phyloP scores from a whole-genome alignment of 2,329 filamentous ascomycete genomes.

The Cordyceps militaris region DNA sequence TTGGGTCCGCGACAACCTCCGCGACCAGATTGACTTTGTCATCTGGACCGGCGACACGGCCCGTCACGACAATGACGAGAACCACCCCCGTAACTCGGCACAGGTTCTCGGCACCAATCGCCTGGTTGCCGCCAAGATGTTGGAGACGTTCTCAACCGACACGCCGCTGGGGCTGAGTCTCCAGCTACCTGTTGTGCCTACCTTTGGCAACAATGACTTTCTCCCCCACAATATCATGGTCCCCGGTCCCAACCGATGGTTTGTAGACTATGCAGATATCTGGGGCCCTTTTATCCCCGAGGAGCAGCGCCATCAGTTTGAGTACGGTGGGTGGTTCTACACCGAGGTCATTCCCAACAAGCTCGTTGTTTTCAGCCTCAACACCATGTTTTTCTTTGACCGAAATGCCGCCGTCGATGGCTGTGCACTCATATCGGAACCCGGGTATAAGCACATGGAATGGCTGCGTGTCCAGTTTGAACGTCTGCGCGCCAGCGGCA shows the following conservation, averaged over 20 bases:
- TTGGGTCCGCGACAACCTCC: constrained; percentile 76
- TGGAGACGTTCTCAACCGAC: constrained; percentile 58
- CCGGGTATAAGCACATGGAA: constrained; percentile 91
- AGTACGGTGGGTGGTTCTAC: constrained; percentile 90
- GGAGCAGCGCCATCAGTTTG: constrained; percentile 83
- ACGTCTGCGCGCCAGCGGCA: constrained; percentile 70
- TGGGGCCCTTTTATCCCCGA: constrained; percentile 89
- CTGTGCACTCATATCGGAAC: constrained; percentile 69
- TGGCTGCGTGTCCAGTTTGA: constrained; percentile 89
- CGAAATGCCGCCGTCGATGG: constrained; percentile 92
- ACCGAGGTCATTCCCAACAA: constrained; percentile 82
- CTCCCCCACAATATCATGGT: constrained; percentile 92
- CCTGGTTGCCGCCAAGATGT: constrained; percentile 68
- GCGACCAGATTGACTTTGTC: constrained; percentile 77
- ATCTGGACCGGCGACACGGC: constrained; percentile 90
- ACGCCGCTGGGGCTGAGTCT: constrained; percentile 36
- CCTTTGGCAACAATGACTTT: constrained; percentile 95
- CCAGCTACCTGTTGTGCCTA: constrained; percentile 76
- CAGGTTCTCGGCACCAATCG: constrained; percentile 76
- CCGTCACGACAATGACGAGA: constrained; percentile 81
- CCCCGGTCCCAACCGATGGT: constrained; percentile 80
- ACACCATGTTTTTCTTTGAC: constrained; percentile 93
- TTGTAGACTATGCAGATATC: constrained; percentile 66
- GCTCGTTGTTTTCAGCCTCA: constrained; percentile 86
- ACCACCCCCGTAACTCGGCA: constrained; percentile 63